phyloP scores from a whole-genome alignment of 2,329 filamentous ascomycete species.

The Alternaria tenuissima region DNA sequence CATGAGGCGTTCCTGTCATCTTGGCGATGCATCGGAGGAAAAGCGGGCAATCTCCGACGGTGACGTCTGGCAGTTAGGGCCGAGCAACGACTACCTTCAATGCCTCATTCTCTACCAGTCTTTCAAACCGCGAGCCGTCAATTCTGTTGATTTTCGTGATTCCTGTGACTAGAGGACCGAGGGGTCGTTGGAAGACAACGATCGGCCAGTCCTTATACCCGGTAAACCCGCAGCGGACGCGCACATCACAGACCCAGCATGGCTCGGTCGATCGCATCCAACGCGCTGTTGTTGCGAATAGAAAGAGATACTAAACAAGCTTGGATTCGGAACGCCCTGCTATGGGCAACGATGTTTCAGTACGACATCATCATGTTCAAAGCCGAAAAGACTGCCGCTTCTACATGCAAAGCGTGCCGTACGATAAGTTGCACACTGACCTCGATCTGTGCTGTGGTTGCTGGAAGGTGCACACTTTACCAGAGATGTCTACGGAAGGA shows the following conservation, averaged over 20 bases:
- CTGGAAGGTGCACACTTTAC: not conserved
- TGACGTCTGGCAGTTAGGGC: not conserved
- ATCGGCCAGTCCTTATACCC: not conserved
- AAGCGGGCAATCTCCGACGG: not conserved
- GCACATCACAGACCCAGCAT: not conserved
- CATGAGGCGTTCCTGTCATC: not conserved
- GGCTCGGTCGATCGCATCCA: not conserved
- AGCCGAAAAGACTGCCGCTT: not conserved
- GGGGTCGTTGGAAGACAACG: not conserved
- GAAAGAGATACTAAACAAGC: not conserved
- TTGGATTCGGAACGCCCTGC: not conserved
- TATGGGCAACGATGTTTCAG: not conserved
- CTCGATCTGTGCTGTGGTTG: not conserved
- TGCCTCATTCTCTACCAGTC: not conserved
- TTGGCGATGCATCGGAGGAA: slow-evolving; percentile 2
- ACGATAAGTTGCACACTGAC: not conserved
- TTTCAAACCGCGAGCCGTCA: not conserved
- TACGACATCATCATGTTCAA: not conserved
- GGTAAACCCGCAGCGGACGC: not conserved
- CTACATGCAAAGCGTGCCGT: not conserved
- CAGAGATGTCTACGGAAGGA: not conserved
- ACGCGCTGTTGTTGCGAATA: not conserved
- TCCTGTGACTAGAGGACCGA: not conserved
- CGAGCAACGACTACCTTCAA: not conserved
- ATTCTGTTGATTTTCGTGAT: not conserved